phyloP scores from a whole-genome alignment of 257 asterid species.

The Penstemon barbatus region DNA sequence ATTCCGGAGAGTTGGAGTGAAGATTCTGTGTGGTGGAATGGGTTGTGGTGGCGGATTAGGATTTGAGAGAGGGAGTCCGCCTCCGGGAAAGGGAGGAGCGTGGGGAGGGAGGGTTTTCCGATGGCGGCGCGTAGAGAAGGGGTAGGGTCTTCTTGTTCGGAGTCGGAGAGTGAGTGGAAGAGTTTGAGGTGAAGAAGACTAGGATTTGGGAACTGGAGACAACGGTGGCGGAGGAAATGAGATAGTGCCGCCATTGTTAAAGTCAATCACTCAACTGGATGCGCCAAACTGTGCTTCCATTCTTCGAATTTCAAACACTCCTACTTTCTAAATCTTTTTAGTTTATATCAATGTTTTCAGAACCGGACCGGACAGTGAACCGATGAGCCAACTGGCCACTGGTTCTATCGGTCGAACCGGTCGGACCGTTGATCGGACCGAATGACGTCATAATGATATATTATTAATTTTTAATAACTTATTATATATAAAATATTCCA shows the following conservation, averaged over 20 bases:
- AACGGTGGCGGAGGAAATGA: slow-evolving; percentile 5
- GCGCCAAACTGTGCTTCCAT: no score
- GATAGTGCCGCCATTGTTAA: slow-evolving; percentile 23
- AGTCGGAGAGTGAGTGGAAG: slow-evolving; percentile 39
- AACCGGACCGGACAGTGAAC: no score
- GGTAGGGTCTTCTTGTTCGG: slow-evolving; percentile 28
- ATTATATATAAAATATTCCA: no score
- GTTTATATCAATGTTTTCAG: no score
- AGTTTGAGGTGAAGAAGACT: slow-evolving; percentile 21
- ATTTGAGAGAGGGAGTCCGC: slow-evolving; percentile 72
- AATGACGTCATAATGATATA: no score
- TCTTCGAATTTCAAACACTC: no score
- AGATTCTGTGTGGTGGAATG: slow-evolving; percentile 86
- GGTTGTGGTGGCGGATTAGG: slow-evolving; percentile 80
- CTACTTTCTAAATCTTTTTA: no score
- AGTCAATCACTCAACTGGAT: no score
- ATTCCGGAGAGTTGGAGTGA: slow-evolving; percentile 75
- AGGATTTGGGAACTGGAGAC: not conserved
- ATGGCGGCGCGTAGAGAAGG: slow-evolving; percentile 17
- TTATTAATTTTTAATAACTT: no score
- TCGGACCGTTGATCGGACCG: no score
- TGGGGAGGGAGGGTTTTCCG: slow-evolving; percentile 45
- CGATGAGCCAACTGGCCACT: no score
- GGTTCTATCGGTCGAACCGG: no score
- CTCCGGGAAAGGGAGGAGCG: slow-evolving; percentile 51